Evolutionary conservation across 2,329 filamentous ascomycete species (phyloP).

Genomic region (Diaporthe amygdali): DNA sequence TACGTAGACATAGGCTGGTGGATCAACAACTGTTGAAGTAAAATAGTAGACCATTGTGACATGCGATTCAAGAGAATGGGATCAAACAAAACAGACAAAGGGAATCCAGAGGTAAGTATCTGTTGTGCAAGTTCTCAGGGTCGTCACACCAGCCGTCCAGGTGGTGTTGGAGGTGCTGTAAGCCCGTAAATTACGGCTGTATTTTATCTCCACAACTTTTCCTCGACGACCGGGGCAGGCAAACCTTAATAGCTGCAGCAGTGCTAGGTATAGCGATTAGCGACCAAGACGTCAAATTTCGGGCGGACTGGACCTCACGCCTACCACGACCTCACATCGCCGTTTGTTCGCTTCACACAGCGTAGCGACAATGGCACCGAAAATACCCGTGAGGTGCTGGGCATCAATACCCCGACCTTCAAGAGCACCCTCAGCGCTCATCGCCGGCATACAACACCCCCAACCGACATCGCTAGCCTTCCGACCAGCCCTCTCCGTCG

Average conservation of each 20-base stretch:
- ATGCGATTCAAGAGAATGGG: constrained; percentile 24
- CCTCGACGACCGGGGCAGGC: constrained; percentile 13
- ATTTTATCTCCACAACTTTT: constrained; percentile 22
- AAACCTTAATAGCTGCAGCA: background rate
- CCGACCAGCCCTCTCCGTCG: constrained; percentile 40
- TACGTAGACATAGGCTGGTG: constrained; percentile 88
- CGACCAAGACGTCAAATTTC: constrained; percentile 21
- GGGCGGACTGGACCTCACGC: background rate
- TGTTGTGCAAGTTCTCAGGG: background rate
- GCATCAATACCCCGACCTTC: constrained; percentile 39
- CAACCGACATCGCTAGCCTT: constrained; percentile 36
- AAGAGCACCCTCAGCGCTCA: constrained; percentile 28
- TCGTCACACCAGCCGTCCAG: background rate
- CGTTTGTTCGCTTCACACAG: background rate
- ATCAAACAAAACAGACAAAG: background rate
- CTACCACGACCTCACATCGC: background rate
- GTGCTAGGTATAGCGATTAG: constrained; percentile 8
- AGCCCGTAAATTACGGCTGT: constrained; percentile 12
- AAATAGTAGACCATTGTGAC: constrained; percentile 90
- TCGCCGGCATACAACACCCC: constrained; percentile 27
- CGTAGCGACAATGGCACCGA: constrained; percentile 48
- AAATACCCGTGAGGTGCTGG: constrained; percentile 50
- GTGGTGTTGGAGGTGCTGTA: background rate
- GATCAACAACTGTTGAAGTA: constrained; percentile 81
- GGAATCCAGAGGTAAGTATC: background rate